Conservation (phyloP, 768 basidiomycete genomes). For the Tricholoma hemisulphureum region DNA sequence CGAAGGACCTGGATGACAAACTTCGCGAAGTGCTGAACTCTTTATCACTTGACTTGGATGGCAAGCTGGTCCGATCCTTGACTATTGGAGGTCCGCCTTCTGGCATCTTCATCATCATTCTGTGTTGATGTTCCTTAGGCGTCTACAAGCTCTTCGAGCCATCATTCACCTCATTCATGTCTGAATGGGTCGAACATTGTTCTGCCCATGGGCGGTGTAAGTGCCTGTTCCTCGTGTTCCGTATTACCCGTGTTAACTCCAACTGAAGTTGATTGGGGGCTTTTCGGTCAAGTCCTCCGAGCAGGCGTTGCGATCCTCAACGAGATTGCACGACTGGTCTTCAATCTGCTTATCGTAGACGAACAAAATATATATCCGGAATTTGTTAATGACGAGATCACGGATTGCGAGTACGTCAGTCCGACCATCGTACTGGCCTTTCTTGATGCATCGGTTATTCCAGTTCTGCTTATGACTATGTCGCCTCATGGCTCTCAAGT, state of each 20-base stretch:
- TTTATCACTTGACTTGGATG: conserved; percentile 54
- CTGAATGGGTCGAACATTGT: conserved; percentile 48
- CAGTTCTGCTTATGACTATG: conserved; percentile 42
- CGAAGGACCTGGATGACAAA: conserved; percentile 58
- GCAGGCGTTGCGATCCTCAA: conserved; percentile 42
- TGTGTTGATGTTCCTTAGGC: conserved; percentile 21
- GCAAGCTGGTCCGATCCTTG: conserved; percentile 49
- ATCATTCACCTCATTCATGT: conserved; percentile 37
- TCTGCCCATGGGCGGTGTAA: conserved; percentile 45
- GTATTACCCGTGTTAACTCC: conserved; percentile 5
- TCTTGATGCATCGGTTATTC: conserved; percentile 6
- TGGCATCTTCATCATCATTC: not conserved
- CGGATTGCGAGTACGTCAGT: conserved; percentile 12
- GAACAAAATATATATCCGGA: conserved; percentile 28
- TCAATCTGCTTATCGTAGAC: conserved; percentile 28
- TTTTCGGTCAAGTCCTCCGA: conserved; percentile 47
- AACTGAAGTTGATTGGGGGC: conserved; percentile 53
- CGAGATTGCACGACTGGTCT: conserved; percentile 28
- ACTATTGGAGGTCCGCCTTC: conserved; percentile 44
- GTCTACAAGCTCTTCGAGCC: conserved; percentile 44
- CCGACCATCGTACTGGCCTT: not conserved
- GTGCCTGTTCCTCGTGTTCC: conserved; percentile 18
- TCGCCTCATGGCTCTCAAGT: conserved; percentile 39
- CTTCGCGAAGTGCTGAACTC: conserved; percentile 41
- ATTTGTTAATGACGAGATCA: conserved; percentile 26